Evolutionary conservation across 2,329 filamentous ascomycete genomes (phyloP), one percentile per base, ranked within the genome.

Genomic region (Colletotrichum gloeosporioides): DNA sequence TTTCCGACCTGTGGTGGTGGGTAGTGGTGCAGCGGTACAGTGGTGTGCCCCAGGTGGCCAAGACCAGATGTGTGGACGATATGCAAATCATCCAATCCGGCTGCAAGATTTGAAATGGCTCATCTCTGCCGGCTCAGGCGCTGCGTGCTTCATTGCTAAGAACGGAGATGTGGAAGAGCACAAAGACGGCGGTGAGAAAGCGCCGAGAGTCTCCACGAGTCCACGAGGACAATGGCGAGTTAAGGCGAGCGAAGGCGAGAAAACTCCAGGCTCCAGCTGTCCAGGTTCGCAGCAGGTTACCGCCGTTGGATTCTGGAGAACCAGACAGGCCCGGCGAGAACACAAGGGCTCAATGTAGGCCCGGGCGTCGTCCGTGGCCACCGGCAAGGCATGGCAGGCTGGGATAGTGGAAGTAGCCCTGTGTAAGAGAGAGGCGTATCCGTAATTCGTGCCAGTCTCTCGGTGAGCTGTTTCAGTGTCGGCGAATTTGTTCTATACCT

Each of bases 111-210:
- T 55, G 64, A 65, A 73, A 69, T 74, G 70, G 70, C 70, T 76
- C 74, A 69, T 76, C 44, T 63, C 64, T 49, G 64, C 64, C 70
- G 59, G 59, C 70, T 73, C 64, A 74, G 44, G 31, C 49, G 29
- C 39, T 53, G 39, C 69, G 69, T 74, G 44, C 49, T 39, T 68
- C 65, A 59, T 53, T 73, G 27, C 74, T 55, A 65, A 61, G 59
- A 64, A 44, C 25, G 31, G 34, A 25, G 3, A 44, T 15, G n/a
- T 39, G 36, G 31, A 49, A 12, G 39, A 69, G 59, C 64, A 74
- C 71, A 74, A 74, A 74, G 64, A 69, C 74, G 74, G 68, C 74
- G 74, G 74, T 76, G 74, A 76, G 71, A n/a, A 61, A 69, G 59
- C 65, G 74, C 74, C 70, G 74, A 76, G 69, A 69, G 64, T 73